phyloP scores from a whole-genome alignment of 805 yeast species.

The Lipomyces anomalus region DNA sequence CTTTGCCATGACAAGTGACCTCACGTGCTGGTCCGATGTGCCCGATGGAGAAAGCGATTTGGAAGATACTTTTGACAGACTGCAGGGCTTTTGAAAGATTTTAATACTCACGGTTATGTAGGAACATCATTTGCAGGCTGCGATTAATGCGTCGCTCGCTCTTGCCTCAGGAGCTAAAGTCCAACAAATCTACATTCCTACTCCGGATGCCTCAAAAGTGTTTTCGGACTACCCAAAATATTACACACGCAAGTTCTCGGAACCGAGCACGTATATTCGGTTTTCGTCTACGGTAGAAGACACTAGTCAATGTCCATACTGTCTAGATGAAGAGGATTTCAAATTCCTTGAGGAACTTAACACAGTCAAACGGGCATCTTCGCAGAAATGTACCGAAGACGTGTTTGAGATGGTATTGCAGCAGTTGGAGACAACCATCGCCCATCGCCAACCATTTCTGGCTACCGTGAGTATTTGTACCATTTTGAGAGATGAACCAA shows the following conservation, averaged over 20 bases:
- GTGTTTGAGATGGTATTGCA: conserved; percentile 80
- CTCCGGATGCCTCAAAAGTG: conserved; percentile 69
- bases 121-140: conserved; percentile 91
- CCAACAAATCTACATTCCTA: conserved; percentile 75
- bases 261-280: conserved; percentile 76
- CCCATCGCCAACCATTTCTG: conserved; percentile 81
- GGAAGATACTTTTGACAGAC: too few relatives aligned
- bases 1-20: too few relatives aligned
- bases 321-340: conserved; percentile 86
- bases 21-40: too few relatives aligned
- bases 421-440: conserved; percentile 65
- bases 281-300: conserved; percentile 96
- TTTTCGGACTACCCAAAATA: conserved; percentile 58
- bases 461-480: too few relatives aligned
- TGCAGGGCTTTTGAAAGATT: too few relatives aligned
- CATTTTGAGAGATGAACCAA: too few relatives aligned
- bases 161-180: conserved; percentile 46
- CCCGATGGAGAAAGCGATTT: too few relatives aligned
- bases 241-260: conserved; percentile 60
- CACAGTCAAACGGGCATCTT: conserved; percentile 28
- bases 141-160: conserved; percentile 72
- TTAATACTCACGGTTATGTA: too few relatives aligned
- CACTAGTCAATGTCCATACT: conserved; percentile 76
- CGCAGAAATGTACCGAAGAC: conserved; percentile 55
- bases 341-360: conserved; percentile 49